A percentile compares a stretch with the other conserved stretches of the same genome.
phyloP scores from a whole-genome alignment of 345 rosid species.

The Garcia nutans region DNA sequence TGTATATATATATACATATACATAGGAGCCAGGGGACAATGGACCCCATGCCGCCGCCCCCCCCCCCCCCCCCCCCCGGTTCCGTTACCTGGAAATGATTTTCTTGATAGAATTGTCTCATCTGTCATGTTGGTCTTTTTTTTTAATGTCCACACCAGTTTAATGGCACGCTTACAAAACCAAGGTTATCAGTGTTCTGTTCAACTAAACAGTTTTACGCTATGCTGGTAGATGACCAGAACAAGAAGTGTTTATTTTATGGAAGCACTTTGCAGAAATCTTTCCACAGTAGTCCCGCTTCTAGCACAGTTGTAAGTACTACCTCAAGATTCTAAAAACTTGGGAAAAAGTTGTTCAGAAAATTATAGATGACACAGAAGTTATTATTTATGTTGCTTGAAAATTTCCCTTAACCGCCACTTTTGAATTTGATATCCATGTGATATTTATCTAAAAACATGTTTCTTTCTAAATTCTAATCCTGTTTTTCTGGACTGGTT shows the following conservation, averaged over 20 bases:
- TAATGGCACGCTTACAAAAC: constrained; percentile 62
- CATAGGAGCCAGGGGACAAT: no score
- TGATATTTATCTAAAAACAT: background rate
- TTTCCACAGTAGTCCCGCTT: constrained; percentile 53
- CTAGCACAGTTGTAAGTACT: constrained; percentile 58
- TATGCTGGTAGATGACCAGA: constrained; percentile 80
- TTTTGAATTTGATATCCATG: background rate
- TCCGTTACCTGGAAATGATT: constrained; percentile 11
- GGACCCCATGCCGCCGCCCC: no score
- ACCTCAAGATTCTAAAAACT: background rate
- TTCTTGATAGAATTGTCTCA: background rate
- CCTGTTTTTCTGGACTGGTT: background rate
- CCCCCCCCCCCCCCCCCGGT: no score
- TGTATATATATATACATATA: no score
- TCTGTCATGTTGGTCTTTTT: background rate
- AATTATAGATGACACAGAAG: background rate
- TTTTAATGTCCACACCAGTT: constrained; percentile 36
- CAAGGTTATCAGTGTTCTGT: constrained; percentile 89
- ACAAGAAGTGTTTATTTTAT: constrained; percentile 72
- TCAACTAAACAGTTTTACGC: constrained; percentile 84
- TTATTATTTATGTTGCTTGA: background rate
- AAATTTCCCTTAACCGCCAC: background rate
- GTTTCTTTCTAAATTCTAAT: background rate
- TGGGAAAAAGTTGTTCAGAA: background rate
- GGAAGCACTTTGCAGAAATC: constrained; percentile 89